Evolutionary conservation across 805 yeast species (phyloP).

Genomic region (Metschnikowia cubensis): DNA sequence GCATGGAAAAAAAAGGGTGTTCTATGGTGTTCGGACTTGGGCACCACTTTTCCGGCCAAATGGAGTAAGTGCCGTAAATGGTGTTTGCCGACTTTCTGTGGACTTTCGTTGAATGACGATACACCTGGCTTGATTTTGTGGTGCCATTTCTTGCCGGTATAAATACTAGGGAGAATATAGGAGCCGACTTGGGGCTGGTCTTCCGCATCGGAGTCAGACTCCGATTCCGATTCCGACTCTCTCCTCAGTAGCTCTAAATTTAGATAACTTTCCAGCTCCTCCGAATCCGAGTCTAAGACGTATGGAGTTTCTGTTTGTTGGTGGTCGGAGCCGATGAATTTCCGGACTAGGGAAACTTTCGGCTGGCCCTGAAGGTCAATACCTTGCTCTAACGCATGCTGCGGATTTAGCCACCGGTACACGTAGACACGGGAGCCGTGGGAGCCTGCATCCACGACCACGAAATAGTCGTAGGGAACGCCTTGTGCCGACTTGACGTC

Average conservation of each 20-base stretch:
- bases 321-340: neutral
- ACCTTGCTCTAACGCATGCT: slow-evolving; percentile 23
- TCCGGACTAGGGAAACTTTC: slow-evolving; percentile 6
- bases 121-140: slow-evolving; percentile 53
- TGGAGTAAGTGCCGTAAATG: slow-evolving; percentile 49
- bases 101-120: slow-evolving; percentile 44
- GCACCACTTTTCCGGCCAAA: slow-evolving; percentile 49
- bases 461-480: slow-evolving; percentile 55
- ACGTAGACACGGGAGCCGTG: slow-evolving; percentile 61
- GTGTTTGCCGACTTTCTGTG: slow-evolving; percentile 48
- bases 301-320: too few species aligned
- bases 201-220: slow-evolving; percentile 11
- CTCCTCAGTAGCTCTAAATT: too few species aligned
- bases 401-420: slow-evolving; percentile 51
- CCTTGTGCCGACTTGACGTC: slow-evolving; percentile 30
- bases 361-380: slow-evolving; percentile 13
- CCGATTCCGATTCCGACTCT: slow-evolving; percentile 2
- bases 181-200: neutral
- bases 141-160: slow-evolving; percentile 43
- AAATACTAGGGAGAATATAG: slow-evolving; percentile 25
- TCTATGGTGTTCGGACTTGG: slow-evolving; percentile 53
- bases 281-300: neutral
- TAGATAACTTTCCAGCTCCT: neutral
- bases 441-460: slow-evolving; percentile 63
- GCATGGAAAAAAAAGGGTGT: slow-evolving; percentile 70